These are phyloP conservation scores for Kwoniella shandongensis DNA, from an alignment of 768 basidiomycete species.

Conservation along the genomic window DNA sequence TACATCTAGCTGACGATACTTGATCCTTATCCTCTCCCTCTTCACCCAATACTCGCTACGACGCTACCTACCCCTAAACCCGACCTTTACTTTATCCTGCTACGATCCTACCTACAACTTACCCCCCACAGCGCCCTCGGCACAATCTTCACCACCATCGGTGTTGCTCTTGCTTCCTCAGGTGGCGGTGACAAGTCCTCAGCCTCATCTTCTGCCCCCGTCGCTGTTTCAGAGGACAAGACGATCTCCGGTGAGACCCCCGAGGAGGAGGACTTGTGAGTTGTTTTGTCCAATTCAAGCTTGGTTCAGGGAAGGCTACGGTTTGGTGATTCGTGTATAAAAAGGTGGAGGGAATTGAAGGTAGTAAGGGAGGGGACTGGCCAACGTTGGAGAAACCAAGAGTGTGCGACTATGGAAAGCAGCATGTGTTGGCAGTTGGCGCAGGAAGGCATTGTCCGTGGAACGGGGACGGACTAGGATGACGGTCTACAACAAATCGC, in stretches of 20 bases:
- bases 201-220: slow-evolving; percentile 17
- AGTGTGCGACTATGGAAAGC: no score
- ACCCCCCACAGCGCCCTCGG: slow-evolving; percentile 41
- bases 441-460: no score
- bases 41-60: not conserved
- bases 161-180: slow-evolving; percentile 31
- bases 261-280: slow-evolving; percentile 53
- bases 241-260: slow-evolving; percentile 32
- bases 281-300: no score
- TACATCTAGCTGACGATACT: not conserved
- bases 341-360: not conserved
- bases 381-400: no score
- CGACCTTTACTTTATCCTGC: not conserved
- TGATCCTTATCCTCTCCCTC: not conserved
- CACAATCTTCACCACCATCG: slow-evolving; percentile 46
- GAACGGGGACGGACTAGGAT: no score
- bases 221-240: slow-evolving; percentile 28
- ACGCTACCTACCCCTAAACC: not conserved
- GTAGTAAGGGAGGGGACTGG: no score
- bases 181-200: slow-evolving; percentile 32
- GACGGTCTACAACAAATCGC: no score
- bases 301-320: not conserved
- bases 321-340: not conserved
- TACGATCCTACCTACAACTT: not conserved
- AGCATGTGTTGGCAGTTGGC: no score